A percentile compares a stretch with the other conserved stretches of the same genome.
Conservation (phyloP, 495 filamentous ascomycete species). For the Penicillium bovifimosum region DNA sequence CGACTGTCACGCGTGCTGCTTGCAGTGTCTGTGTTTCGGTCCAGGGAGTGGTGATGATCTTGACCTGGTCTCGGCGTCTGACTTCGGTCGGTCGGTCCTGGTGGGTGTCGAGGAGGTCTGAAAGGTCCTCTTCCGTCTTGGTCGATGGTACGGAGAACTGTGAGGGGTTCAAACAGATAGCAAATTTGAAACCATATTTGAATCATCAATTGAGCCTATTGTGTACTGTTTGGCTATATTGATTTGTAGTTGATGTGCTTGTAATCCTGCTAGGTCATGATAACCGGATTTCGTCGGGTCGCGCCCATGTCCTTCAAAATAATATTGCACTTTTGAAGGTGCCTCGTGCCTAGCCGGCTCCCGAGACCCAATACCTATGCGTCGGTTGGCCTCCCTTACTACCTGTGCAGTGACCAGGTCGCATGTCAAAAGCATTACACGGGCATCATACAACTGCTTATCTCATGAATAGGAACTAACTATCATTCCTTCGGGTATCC, state of each 20-base stretch:
- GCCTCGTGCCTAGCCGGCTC: too few species aligned
- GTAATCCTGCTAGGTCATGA: neutral
- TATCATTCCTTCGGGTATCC: slow-evolving; percentile 6
- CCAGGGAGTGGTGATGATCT: slow-evolving; percentile 71
- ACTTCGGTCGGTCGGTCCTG: slow-evolving; percentile 59
- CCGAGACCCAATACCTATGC: too few species aligned
- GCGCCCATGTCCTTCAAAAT: too few species aligned
- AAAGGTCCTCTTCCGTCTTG: slow-evolving; percentile 45
- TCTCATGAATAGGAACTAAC: neutral
- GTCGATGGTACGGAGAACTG: neutral
- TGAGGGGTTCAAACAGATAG: neutral
- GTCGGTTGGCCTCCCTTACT: neutral
- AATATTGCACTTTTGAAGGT: too few species aligned
- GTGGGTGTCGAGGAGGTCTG: slow-evolving; percentile 68
- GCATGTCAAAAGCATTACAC: neutral
- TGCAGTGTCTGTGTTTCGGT: slow-evolving; percentile 31
- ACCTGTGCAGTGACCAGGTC: neutral
- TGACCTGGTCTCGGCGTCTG: slow-evolving; percentile 53
- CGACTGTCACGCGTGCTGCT: slow-evolving; percentile 34
- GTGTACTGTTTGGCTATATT: too few species aligned
- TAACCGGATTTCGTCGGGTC: too few species aligned
- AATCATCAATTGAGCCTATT: too few species aligned
- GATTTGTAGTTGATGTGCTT: neutral
- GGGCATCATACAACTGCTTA: neutral
- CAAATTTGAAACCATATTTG: neutral